phyloP scores from a whole-genome alignment of 2,329 filamentous ascomycete species.

The Colletotrichum spinosum region DNA sequence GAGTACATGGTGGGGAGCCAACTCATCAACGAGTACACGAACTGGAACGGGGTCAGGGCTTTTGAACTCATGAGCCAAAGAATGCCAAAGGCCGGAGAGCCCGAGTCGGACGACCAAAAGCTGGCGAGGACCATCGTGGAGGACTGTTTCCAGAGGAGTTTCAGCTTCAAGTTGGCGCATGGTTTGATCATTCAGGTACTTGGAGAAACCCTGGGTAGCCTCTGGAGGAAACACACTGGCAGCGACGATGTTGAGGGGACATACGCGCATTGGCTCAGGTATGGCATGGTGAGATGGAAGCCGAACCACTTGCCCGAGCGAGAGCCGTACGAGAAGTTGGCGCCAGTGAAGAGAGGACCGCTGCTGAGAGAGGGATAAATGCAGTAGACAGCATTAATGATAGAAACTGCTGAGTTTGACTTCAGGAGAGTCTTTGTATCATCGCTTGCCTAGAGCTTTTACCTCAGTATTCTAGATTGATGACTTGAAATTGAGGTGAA shows the following conservation, averaged over 20 bases:
- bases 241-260: slow-evolving; percentile 62
- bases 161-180: slow-evolving; percentile 67
- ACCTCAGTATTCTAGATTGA: no score
- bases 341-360: slow-evolving; percentile 51
- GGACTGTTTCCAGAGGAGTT: slow-evolving; percentile 60
- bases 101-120: slow-evolving; percentile 58
- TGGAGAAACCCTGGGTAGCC: slow-evolving; percentile 62
- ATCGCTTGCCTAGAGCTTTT: no score
- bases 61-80: slow-evolving; percentile 61
- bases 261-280: slow-evolving; percentile 65
- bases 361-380: slow-evolving; percentile 34
- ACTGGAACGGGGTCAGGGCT: slow-evolving; percentile 61
- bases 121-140: slow-evolving; percentile 64
- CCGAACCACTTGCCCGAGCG: slow-evolving; percentile 54
- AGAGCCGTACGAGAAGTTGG: slow-evolving; percentile 47
- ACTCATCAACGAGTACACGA: slow-evolving; percentile 63
- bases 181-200: slow-evolving; percentile 63
- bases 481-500: no score
- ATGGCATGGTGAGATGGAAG: slow-evolving; percentile 60
- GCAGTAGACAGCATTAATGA: not conserved
- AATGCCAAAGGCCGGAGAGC: slow-evolving; percentile 51
- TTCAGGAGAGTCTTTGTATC: no score
- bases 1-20: slow-evolving; percentile 63
- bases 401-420: no score
- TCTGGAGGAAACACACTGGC: slow-evolving; percentile 63